phyloP scores from a whole-genome alignment of 306 rosid genomes.

The Malus asiatica region DNA sequence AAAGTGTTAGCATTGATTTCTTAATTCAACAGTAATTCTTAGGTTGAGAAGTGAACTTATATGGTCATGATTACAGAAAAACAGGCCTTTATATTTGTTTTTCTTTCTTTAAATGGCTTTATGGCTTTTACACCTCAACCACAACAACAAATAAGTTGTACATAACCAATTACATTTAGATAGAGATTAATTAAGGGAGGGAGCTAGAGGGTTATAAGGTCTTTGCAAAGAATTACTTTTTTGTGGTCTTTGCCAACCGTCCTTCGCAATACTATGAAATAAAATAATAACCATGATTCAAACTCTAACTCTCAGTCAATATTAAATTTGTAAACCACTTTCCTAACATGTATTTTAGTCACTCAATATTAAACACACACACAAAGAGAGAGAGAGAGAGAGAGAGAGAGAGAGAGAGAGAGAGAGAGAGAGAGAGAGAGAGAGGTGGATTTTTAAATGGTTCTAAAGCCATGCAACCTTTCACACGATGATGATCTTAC shows the following conservation, averaged over 20 bases:
- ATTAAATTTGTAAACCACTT: not conserved
- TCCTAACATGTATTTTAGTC: conserved; percentile 22
- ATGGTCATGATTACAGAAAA: conserved; percentile 1
- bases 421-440: conserved; percentile 13
- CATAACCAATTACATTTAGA: conserved; percentile 29
- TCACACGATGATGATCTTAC: conserved; percentile 44
- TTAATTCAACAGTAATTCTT: not conserved
- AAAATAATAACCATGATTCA: conserved; percentile 15
- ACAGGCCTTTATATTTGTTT: conserved; percentile 3
- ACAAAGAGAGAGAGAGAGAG: not conserved
- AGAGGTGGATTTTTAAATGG: conserved; percentile 16
- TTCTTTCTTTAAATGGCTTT: conserved; percentile 19
- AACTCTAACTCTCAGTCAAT: not conserved
- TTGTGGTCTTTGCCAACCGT: conserved; percentile 21
- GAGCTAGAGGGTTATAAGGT: not conserved
- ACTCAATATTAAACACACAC: not conserved
- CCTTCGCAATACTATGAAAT: conserved; percentile 25
- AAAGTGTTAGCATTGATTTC: not conserved
- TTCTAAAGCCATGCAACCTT: conserved; percentile 84
- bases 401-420: not conserved
- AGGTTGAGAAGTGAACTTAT: not conserved
- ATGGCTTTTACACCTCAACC: conserved; percentile 39
- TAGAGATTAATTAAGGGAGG: not conserved
- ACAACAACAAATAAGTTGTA: conserved; percentile 37
- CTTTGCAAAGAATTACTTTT: conserved; percentile 64